phyloP scores from a whole-genome alignment of 2,329 filamentous ascomycete genomes.

The Cladosporium colombiae region DNA sequence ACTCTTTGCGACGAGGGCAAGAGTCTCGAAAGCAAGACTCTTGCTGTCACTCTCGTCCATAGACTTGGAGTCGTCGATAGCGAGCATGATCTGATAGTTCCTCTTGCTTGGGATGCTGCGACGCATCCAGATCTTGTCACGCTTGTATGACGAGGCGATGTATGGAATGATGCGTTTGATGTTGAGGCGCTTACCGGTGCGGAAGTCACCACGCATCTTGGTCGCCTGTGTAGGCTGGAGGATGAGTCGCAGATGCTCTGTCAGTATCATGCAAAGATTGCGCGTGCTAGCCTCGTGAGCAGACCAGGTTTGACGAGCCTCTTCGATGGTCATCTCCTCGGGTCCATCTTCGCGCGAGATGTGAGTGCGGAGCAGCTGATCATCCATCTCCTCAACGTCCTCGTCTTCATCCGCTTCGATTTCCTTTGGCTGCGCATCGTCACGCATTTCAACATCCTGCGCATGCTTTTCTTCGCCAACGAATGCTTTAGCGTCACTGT shows the following conservation, averaged over 20 bases:
- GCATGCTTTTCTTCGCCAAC: slow-evolving; percentile 47
- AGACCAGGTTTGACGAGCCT: slow-evolving; percentile 77
- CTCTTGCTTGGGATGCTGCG: slow-evolving; percentile 88
- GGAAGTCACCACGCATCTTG: slow-evolving; percentile 94
- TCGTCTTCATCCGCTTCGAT: slow-evolving; percentile 37
- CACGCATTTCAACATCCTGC: slow-evolving; percentile 42
- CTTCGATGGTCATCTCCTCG: slow-evolving; percentile 38
- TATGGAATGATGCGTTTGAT: slow-evolving; percentile 99
- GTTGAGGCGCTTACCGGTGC: slow-evolving; percentile 96
- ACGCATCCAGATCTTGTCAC: slow-evolving; percentile 99
- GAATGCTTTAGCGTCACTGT: slow-evolving; percentile 44
- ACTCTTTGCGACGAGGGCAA: slow-evolving; percentile 85
- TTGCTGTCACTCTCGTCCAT: slow-evolving; percentile 84
- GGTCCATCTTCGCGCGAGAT: slow-evolving; percentile 45
- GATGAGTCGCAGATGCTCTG: slow-evolving; percentile 93
- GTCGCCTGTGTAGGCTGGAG: slow-evolving; percentile 92
- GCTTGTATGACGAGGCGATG: slow-evolving; percentile 96
- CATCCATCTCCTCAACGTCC: slow-evolving; percentile 49
- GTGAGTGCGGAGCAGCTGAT: slow-evolving; percentile 72
- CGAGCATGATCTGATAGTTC: slow-evolving; percentile 94
- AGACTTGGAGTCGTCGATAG: slow-evolving; percentile 90
- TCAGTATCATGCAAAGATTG: slow-evolving; percentile 81
- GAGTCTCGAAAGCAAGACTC: slow-evolving; percentile 84
- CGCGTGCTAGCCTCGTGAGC: slow-evolving; percentile 83
- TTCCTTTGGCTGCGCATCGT: slow-evolving; percentile 27